Percentiles rank a stretch among this genome's conserved stretches.
These are phyloP conservation scores for Calendula officinalis DNA, from an alignment of 129 eudicot species.

Conservation along the genomic window DNA sequence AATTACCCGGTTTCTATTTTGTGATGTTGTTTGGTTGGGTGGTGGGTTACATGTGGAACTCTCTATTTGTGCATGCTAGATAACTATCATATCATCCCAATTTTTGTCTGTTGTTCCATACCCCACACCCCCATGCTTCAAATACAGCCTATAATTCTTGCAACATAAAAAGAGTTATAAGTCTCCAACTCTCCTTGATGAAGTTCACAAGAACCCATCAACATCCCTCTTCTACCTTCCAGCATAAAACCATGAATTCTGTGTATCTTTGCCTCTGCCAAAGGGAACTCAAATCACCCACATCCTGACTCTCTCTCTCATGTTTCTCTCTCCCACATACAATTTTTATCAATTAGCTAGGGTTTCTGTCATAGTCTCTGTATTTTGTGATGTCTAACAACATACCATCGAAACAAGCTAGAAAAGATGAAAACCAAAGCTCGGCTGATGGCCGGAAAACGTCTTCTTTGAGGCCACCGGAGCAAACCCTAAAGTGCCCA, in stretches of 20 bases:
- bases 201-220: conserved; percentile 68
- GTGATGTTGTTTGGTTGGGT: conserved; percentile 30
- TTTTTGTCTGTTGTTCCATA: conserved; percentile 22
- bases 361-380: conserved; percentile 14
- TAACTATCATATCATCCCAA: conserved; percentile 38
- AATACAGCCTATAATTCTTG: conserved; percentile 23
- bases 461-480: conserved; percentile 37
- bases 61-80: conserved; percentile 37
- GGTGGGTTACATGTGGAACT: conserved; percentile 31
- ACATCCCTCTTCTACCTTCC: conserved; percentile 40
- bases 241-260: conserved; percentile 66
- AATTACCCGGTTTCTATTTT: conserved; percentile 25
- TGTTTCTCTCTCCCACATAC: conserved; percentile 6
- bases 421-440: conserved; percentile 37
- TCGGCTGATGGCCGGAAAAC: conserved; percentile 31
- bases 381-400: conserved; percentile 39
- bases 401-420: conserved; percentile 32
- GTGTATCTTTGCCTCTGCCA: conserved; percentile 47
- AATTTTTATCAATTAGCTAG: conserved; percentile 6
- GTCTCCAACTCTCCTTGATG: conserved; percentile 41
- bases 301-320: conserved; percentile 17
- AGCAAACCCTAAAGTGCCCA: conserved; percentile 61
- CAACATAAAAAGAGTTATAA: neutral
- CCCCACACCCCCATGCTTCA: neutral
- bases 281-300: conserved; percentile 46